Evolutionary conservation across 495 filamentous ascomycete species (phyloP).

Genomic region (Umbilicaria muhlenbergii): DNA sequence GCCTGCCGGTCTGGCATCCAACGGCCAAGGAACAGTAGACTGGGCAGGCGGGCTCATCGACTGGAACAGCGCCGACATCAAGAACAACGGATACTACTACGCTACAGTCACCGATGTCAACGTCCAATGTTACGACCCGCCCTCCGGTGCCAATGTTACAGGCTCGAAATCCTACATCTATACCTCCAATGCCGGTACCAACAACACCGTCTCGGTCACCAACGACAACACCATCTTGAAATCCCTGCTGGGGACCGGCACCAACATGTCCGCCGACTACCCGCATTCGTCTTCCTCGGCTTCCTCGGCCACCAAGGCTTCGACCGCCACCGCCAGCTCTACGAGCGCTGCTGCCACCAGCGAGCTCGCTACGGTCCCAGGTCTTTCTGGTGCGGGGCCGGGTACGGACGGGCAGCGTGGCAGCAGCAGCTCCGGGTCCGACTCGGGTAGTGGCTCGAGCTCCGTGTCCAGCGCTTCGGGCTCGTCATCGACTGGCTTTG

Average conservation of each 20-base stretch:
- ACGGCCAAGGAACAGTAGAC: slow-evolving; percentile 67
- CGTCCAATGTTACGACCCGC: slow-evolving; percentile 72
- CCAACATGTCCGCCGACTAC: slow-evolving; percentile 43
- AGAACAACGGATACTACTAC: slow-evolving; percentile 78
- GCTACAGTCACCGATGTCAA: slow-evolving; percentile 61
- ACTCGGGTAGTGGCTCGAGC: slow-evolving; percentile 6
- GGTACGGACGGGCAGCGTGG: slow-evolving; percentile 18
- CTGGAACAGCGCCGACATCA: slow-evolving; percentile 72
- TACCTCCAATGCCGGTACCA: slow-evolving; percentile 44
- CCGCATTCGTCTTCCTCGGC: slow-evolving; percentile 14
- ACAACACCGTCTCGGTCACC: slow-evolving; percentile 60
- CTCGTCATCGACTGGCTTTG: slow-evolving; percentile 15
- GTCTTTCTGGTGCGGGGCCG: slow-evolving; percentile 23
- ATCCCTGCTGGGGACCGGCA: slow-evolving; percentile 62
- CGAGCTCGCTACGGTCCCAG: slow-evolving; percentile 23
- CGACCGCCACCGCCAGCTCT: slow-evolving; percentile 4
- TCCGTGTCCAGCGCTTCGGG: slow-evolving; percentile 13
- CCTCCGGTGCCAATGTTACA: slow-evolving; percentile 39
- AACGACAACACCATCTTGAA: slow-evolving; percentile 63
- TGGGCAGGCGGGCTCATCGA: slow-evolving; percentile 87
- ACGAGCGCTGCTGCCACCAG: slow-evolving; percentile 15
- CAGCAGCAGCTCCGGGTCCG: slow-evolving; percentile 3
- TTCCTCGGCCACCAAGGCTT: slow-evolving; percentile 14
- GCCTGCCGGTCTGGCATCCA: slow-evolving; percentile 73
- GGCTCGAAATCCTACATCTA: slow-evolving; percentile 63